phyloP scores from a whole-genome alignment of 345 rosid genomes.

The Brassica napus region DNA sequence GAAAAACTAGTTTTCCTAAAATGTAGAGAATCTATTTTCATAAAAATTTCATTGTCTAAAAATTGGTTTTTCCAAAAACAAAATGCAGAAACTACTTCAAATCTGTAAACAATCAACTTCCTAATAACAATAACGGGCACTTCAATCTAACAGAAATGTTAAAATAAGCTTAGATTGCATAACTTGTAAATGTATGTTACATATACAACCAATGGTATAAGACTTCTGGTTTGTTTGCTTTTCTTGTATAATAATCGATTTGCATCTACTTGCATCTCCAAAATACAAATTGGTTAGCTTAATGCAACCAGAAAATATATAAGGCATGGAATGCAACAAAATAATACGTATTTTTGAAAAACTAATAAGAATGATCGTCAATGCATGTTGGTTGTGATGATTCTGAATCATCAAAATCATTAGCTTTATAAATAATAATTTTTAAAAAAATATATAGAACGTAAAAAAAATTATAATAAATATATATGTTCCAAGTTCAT shows the following conservation, averaged over 20 bases:
- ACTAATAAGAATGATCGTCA: constrained; percentile 15
- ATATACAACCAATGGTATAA: neutral
- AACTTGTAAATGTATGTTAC: neutral
- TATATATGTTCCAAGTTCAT: neutral
- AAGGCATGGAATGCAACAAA: neutral
- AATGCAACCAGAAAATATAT: neutral
- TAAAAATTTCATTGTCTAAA: too few relatives aligned
- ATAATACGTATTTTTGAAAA: too few relatives aligned
- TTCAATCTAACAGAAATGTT: constrained; percentile 1
- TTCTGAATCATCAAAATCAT: neutral
- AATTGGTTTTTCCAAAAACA: too few relatives aligned
- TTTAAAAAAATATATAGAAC: too few relatives aligned
- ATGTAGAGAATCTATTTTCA: too few relatives aligned
- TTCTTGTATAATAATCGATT: neutral
- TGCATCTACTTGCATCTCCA: neutral
- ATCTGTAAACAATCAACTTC: too few relatives aligned
- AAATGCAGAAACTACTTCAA: too few relatives aligned
- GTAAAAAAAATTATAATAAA: too few relatives aligned
- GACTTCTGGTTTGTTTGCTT: constrained; percentile 2
- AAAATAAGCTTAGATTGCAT: neutral
- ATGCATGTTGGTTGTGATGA: neutral
- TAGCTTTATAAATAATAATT: neutral
- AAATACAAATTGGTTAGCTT: neutral
- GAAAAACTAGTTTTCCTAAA: too few relatives aligned
- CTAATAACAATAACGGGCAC: neutral